Conservation (phyloP, 768 basidiomycete species). For the Cystofilobasidium capitatum region DNA sequence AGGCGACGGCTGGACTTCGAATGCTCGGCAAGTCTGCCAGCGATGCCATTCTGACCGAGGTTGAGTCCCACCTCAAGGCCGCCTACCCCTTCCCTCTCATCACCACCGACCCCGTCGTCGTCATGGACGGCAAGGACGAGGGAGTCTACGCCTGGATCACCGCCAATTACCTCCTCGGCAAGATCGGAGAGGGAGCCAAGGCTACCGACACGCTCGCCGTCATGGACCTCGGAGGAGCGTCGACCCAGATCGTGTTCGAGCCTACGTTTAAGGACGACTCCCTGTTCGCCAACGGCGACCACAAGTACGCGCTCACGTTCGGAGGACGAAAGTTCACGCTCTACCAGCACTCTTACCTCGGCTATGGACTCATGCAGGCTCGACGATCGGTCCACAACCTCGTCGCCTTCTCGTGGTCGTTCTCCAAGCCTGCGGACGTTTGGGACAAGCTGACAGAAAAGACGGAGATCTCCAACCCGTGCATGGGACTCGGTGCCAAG, state of each 20-base stretch:
- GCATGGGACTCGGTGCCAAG: conserved; percentile 58
- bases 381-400: conserved; percentile 74
- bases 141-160: conserved; percentile 98
- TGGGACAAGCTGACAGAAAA: conserved; percentile 40
- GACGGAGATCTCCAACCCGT: conserved; percentile 61
- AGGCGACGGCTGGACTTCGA: conserved; percentile 83
- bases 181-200: conserved; percentile 52
- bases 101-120: conserved; percentile 58
- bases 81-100: conserved; percentile 61
- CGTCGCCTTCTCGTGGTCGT: conserved; percentile 72
- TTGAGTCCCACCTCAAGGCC: conserved; percentile 50
- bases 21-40: conserved; percentile 56
- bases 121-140: conserved; percentile 95
- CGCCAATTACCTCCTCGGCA: conserved; percentile 78
- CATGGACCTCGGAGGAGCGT: conserved; percentile 90
- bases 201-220: conserved; percentile 64
- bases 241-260: conserved; percentile 95
- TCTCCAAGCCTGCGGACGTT: conserved; percentile 37
- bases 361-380: conserved; percentile 88
- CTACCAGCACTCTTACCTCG: conserved; percentile 96
- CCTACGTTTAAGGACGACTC: conserved; percentile 52
- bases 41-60: conserved; percentile 63
- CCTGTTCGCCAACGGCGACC: conserved; percentile 67
- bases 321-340: conserved; percentile 60
- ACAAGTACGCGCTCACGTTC: conserved; percentile 76